Evolutionary conservation across 495 filamentous ascomycete genomes (phyloP).

Genomic region (Penicillium mononematosum): DNA sequence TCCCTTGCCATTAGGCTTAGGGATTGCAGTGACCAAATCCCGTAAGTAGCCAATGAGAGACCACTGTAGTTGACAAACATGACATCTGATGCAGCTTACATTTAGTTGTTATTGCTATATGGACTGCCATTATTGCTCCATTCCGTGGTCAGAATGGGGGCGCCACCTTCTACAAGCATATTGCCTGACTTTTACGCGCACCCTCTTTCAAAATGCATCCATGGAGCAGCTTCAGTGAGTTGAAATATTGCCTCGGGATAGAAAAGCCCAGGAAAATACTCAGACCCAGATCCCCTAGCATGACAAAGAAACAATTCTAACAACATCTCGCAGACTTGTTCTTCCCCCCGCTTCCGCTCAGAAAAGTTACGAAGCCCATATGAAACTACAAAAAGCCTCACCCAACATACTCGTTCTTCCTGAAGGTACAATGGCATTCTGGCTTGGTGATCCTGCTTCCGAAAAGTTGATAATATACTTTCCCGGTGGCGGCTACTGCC

Average conservation of each 20-base stretch:
- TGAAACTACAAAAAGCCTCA: not conserved
- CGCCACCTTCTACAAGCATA: not conserved
- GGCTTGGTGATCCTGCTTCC: conserved; percentile 2
- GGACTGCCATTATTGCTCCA: not conserved
- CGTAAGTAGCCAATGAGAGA: not conserved
- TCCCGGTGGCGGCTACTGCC: conserved; percentile 13
- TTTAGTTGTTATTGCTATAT: not conserved
- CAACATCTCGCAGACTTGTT: not conserved
- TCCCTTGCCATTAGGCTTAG: not conserved
- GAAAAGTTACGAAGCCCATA: not conserved
- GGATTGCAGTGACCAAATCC: conserved; percentile 1
- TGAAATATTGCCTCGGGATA: not conserved
- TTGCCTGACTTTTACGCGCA: not conserved
- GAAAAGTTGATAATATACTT: conserved; percentile 13
- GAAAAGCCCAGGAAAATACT: not conserved
- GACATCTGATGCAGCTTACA: not conserved
- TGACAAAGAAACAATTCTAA: not conserved
- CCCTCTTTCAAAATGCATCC: not conserved
- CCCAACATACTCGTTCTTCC: not conserved
- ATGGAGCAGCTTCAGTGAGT: not conserved
- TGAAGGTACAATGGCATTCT: conserved; percentile 3
- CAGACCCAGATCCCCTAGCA: not conserved
- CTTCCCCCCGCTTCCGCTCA: not conserved
- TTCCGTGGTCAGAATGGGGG: not conserved
- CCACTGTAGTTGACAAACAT: too few relatives aligned